Conservation (phyloP, 2,329 filamentous ascomycete species). For the Exutisphaerella laricina region DNA sequence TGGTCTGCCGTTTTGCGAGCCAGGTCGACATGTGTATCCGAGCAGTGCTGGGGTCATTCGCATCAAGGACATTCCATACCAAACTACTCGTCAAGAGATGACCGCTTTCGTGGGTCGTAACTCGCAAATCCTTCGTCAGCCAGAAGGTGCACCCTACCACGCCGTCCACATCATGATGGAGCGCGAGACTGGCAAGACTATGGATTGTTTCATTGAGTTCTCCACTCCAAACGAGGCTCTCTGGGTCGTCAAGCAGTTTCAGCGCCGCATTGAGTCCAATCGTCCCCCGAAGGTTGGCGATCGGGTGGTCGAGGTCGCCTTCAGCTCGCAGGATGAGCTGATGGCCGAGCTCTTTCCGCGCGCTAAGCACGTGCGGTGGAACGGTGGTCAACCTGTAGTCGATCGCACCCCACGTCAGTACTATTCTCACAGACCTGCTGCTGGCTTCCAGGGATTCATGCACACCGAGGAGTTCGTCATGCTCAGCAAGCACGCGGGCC, state of each 20-base stretch:
- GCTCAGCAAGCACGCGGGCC: slow-evolving; percentile 44
- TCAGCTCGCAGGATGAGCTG: slow-evolving; percentile 46
- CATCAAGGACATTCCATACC: slow-evolving; percentile 45
- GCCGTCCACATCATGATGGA: slow-evolving; percentile 55
- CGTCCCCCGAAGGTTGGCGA: slow-evolving; percentile 44
- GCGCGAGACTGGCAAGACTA: slow-evolving; percentile 52
- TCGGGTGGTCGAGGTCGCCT: slow-evolving; percentile 42
- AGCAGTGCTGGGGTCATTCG: slow-evolving; percentile 26
- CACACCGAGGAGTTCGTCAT: slow-evolving; percentile 47
- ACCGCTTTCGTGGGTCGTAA: slow-evolving; percentile 43
- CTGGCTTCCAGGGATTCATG: slow-evolving; percentile 48
- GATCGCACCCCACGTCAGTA: slow-evolving; percentile 37
- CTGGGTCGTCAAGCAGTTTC: slow-evolving; percentile 35
- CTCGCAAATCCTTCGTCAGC: slow-evolving; percentile 43
- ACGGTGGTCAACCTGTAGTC: slow-evolving; percentile 33
- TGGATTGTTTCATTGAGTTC: slow-evolving; percentile 50
- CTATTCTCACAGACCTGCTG: slow-evolving; percentile 43
- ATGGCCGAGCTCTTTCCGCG: slow-evolving; percentile 48
- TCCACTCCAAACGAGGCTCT: slow-evolving; percentile 35
- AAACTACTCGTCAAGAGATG: slow-evolving; percentile 46
- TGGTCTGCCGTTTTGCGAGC: slow-evolving; percentile 28
- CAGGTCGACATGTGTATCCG: slow-evolving; percentile 33
- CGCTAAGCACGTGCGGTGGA: slow-evolving; percentile 47
- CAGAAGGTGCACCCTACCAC: slow-evolving; percentile 39
- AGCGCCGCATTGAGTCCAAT: slow-evolving; percentile 33